Base-by-base conservation (phyloP, 2,329 filamentous ascomycete species). In the Blastomyces percursus region DNA sequence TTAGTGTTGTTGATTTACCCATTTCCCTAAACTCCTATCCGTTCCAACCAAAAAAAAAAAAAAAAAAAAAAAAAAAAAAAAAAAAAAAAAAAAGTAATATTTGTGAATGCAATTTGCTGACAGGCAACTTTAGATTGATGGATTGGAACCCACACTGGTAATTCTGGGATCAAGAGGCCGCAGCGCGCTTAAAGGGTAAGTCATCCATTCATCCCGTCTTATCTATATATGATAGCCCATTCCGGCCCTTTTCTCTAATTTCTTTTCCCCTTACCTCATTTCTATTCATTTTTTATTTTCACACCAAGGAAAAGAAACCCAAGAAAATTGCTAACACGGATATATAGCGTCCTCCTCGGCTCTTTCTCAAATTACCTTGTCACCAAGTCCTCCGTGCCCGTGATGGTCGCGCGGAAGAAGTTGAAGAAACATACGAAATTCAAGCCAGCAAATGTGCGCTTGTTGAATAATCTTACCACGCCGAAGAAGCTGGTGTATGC, bases 321-420 rank as follows among this genome's bases (percentile, higher is more conserved):
- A 8, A 21, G 24, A 48, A 24, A 32, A 19, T 9, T 14, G 24
- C 51, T 65, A 60, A 63, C 50, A 11, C 55, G 14, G 16, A 30
- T 19, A 24, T 61, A 57, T 69, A 95, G 92, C 72, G 93, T 96
- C 27, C 87, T 99, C 64, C 82, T 99, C 38, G 94, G 94, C 32
- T 96, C 92, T 0, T 97, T 99, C 76, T 96, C 90, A 64, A 97
- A 97, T 73, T 99, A 99, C 71, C 82, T 99, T 8, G 92, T 99
- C 40, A 96, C 91, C 46, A 97, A 97, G 78, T 96, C 91, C 66
- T 96, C 90, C 2, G 91, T 96, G 19, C 94, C 94, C 0, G 94
- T 99, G 64, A 99, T 99, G 94, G 94, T 97, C 44, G 94, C 94
- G 8, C 82, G 94, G 64, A 96, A 96, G 79, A 88, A 90, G 63